Evolutionary conservation across 2,329 filamentous ascomycete genomes (phyloP).

Genomic region (Stemphylium vesicarium): DNA sequence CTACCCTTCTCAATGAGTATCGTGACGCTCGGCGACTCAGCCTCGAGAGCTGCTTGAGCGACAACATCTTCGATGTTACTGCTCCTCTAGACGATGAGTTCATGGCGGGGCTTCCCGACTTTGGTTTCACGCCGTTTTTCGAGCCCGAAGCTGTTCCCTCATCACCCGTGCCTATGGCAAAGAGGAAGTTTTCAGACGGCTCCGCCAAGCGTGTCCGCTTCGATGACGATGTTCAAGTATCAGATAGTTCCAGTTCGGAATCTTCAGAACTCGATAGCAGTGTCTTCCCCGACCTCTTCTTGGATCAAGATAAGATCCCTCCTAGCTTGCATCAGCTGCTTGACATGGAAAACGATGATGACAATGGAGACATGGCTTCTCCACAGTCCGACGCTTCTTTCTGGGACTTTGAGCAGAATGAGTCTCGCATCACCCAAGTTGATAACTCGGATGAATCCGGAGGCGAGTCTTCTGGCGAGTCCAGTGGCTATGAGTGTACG

Average conservation of each 20-base stretch:
- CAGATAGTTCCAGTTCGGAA: conserved; percentile 61
- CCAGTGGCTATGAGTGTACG: conserved; percentile 67
- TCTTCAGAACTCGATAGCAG: conserved; percentile 65
- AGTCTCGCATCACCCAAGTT: conserved; percentile 48
- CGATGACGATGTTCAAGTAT: conserved; percentile 66
- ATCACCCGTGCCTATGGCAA: conserved; percentile 44
- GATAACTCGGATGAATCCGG: conserved; percentile 39
- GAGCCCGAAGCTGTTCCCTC: conserved; percentile 51
- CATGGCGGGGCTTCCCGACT: conserved; percentile 35
- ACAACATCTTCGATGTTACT: conserved; percentile 43
- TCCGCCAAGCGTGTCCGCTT: conserved; percentile 74
- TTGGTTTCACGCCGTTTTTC: conserved; percentile 46
- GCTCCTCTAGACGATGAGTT: conserved; percentile 35
- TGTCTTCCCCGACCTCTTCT: conserved; percentile 79
- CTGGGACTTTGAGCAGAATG: conserved; percentile 66
- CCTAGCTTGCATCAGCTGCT: conserved; percentile 75
- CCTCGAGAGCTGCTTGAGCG: conserved; percentile 42
- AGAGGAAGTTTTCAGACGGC: conserved; percentile 48
- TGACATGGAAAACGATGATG: conserved; percentile 59
- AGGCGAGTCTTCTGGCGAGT: conserved; percentile 55
- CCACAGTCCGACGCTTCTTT: conserved; percentile 57
- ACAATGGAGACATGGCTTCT: conserved; percentile 56
- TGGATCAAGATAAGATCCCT: conserved; percentile 75
- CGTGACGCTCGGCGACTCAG: conserved; percentile 45
- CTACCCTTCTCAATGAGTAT: conserved; percentile 38